These are phyloP conservation scores for Platanthera guangdongensis DNA, from an alignment of 106 monocot species.

Conservation along the genomic window DNA sequence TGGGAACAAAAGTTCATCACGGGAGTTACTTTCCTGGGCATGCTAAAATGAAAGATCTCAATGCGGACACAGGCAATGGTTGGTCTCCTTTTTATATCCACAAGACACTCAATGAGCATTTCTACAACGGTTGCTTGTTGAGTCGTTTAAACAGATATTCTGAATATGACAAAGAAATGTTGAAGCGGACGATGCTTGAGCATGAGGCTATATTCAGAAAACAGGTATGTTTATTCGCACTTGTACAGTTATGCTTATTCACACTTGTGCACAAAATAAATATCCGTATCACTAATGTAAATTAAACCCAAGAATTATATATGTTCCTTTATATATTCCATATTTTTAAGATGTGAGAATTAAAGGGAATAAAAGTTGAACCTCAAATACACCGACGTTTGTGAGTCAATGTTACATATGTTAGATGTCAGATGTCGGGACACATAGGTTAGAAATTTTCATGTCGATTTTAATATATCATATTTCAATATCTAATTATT, in stretches of 20 bases:
- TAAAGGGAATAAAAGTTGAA: too few relatives aligned
- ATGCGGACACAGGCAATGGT: slow-evolving; percentile 15
- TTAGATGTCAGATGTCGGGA: too few relatives aligned
- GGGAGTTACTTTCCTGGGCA: slow-evolving; percentile 38
- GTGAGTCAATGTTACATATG: too few relatives aligned
- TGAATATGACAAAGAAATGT: slow-evolving; percentile 56
- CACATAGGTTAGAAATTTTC: too few relatives aligned
- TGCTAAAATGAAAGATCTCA: slow-evolving; percentile 35
- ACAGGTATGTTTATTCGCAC: slow-evolving; percentile 40
- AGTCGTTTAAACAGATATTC: slow-evolving; percentile 21
- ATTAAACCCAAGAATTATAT: neutral
- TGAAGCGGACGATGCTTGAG: slow-evolving; percentile 73
- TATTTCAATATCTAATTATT: too few relatives aligned
- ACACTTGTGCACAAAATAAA: neutral
- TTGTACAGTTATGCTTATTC: neutral
- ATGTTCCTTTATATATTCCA: neutral
- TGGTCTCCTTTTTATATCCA: slow-evolving; percentile 35
- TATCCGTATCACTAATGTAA: neutral
- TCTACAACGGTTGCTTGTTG: slow-evolving; percentile 14
- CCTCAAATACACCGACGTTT: too few relatives aligned
- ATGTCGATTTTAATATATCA: too few relatives aligned
- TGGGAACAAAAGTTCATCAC: slow-evolving; percentile 56
- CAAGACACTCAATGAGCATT: slow-evolving; percentile 16
- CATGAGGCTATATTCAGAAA: slow-evolving; percentile 85
- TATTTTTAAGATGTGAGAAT: too few relatives aligned